Base-by-base conservation (phyloP, 2,329 filamentous ascomycete species). In the Oidium heveae region DNA sequence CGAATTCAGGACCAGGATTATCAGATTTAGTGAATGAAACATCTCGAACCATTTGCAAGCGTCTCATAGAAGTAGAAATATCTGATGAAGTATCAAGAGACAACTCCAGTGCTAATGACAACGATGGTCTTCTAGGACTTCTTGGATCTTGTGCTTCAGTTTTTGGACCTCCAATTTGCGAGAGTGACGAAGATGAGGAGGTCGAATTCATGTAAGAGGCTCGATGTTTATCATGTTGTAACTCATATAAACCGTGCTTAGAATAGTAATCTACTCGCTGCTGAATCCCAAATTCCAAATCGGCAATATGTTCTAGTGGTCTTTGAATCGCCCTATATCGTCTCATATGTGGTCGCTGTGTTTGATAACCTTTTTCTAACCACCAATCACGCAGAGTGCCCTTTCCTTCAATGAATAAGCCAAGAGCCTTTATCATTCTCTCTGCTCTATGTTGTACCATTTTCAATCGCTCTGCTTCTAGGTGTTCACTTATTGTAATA, bases 401-500 rank as follows among this genome's bases (percentile, higher is more conserved):
- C 55, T 68, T 72, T 5, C 71, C 72, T 56, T 75, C 73, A 7
- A 76, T 72, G 54, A 76, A 78, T 18, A 69, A 67, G 2, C 71
- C 73, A 12, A 79, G 64, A 0, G 74, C 74, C 16, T 72, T 69
- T 43, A 72, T 72, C 66, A 73, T 79, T 60, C 69, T 72, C 57
- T 71, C 75, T 43, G 69, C 74, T 59, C 70, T 71, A 60, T 68
- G 72, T 59, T 72, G 74, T 59, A 72, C 75, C 55, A 69, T 73
- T 54, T 66, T 72, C 57, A 68, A 70, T 58, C 71, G 70, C 47
- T 68, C 74, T 68, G 70, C 74, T 65, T 79, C 76, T 9, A 84
- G 63, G 56, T 82, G 78, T 39, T 77, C 72, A 67, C 79, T 77
- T 4, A 78, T 69, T 4, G 76, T 73, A 18, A 67, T 66, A 0